phyloP scores from a whole-genome alignment of 1,139 yeast genomes.

The Cylindricascospora bacillispora region DNA sequence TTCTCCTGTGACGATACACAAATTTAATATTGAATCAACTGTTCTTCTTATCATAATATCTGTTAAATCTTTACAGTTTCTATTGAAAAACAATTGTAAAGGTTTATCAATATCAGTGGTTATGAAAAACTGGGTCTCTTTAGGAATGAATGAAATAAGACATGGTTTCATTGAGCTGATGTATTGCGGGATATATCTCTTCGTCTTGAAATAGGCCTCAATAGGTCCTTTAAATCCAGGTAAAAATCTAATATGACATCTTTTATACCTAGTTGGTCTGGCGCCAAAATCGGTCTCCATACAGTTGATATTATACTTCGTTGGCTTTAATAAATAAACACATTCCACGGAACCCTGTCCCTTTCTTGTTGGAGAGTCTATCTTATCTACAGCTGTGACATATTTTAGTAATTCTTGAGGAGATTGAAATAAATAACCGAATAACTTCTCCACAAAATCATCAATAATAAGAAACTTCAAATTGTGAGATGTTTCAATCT shows the following conservation, averaged over 20 bases:
- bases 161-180: slow-evolving; percentile 26
- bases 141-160: slow-evolving; percentile 33
- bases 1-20: slow-evolving; percentile 74
- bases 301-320: slow-evolving; percentile 42
- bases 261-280: slow-evolving; percentile 42
- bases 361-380: slow-evolving; percentile 37
- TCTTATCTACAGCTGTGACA: slow-evolving; percentile 39
- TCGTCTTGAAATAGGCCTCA: slow-evolving; percentile 20
- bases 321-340: slow-evolving; percentile 46
- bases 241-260: slow-evolving; percentile 43
- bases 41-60: slow-evolving; percentile 44
- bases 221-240: slow-evolving; percentile 34
- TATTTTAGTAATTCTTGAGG: slow-evolving; percentile 28
- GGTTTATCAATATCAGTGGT: slow-evolving; percentile 34
- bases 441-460: slow-evolving; percentile 26
- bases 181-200: slow-evolving; percentile 23
- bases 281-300: slow-evolving; percentile 44
- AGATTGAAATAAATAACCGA: slow-evolving; percentile 26
- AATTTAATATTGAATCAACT: slow-evolving; percentile 47
- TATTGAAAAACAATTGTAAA: slow-evolving; percentile 63
- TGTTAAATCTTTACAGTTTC: slow-evolving; percentile 49
- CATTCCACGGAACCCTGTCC: slow-evolving; percentile 44
- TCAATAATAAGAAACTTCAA: slow-evolving; percentile 34
- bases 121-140: slow-evolving; percentile 36
- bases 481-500: slow-evolving; percentile 22